Conservation (phyloP, 2,329 filamentous ascomycete species). For the Pseudodiploospora longispora region DNA sequence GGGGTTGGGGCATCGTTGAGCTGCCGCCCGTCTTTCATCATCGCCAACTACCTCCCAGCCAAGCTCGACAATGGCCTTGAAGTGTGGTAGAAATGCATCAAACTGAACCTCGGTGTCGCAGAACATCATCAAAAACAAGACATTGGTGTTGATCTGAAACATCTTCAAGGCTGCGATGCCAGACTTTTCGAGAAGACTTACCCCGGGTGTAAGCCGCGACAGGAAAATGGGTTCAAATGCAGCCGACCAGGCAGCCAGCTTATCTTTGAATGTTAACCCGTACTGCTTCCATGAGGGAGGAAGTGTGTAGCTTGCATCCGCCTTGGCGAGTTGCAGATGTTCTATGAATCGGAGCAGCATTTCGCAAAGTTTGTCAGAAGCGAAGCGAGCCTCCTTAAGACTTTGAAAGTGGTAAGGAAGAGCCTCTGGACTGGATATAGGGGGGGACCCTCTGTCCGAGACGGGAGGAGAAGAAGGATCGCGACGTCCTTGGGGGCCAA, state of each 20-base stretch:
- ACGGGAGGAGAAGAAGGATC: slow-evolving; percentile 26
- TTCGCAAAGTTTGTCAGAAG: slow-evolving; percentile 50
- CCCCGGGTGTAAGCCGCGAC: slow-evolving; percentile 38
- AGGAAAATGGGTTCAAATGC: slow-evolving; percentile 49
- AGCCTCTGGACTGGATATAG: slow-evolving; percentile 17
- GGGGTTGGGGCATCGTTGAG: slow-evolving; percentile 34
- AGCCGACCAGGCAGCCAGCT: slow-evolving; percentile 46
- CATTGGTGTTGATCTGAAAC: slow-evolving; percentile 49
- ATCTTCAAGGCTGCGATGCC: slow-evolving; percentile 56
- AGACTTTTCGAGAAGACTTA: slow-evolving; percentile 48
- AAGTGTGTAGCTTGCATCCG: slow-evolving; percentile 45
- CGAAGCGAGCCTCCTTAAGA: slow-evolving; percentile 45
- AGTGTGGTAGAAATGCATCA: slow-evolving; percentile 44
- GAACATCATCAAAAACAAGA: slow-evolving; percentile 54
- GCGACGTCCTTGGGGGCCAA: slow-evolving; percentile 22
- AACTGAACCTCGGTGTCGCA: slow-evolving; percentile 51
- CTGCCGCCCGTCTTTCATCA: slow-evolving; percentile 43
- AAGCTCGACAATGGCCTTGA: slow-evolving; percentile 47
- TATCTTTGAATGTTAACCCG: slow-evolving; percentile 38
- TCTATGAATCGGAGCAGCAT: slow-evolving; percentile 52
- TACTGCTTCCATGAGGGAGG: slow-evolving; percentile 40
- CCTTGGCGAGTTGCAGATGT: slow-evolving; percentile 38
- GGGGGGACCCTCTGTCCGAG: slow-evolving; percentile 35
- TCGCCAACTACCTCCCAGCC: slow-evolving; percentile 52
- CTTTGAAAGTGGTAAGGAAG: slow-evolving; percentile 34